Percentiles rank a stretch among this genome's conserved stretches.
Evolutionary conservation across 257 asterid genomes (phyloP).

Genomic region (Gentiana dahurica): DNA sequence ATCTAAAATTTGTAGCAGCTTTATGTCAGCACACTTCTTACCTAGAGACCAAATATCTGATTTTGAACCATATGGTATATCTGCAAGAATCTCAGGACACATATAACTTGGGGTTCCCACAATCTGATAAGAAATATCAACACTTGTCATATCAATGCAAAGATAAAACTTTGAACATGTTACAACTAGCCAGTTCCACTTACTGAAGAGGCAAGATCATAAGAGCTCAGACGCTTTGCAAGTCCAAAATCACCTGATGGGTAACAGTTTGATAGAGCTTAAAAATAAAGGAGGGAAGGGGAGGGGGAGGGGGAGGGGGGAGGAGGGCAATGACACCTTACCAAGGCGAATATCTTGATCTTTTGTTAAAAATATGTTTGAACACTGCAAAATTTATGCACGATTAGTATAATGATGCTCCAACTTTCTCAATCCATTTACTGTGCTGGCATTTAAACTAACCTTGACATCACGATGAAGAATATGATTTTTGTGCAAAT

Average conservation of each 20-base stretch:
- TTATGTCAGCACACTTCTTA: constrained; percentile 13
- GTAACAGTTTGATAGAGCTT: not conserved
- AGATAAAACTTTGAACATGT: constrained; percentile 5
- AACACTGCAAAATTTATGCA: constrained; percentile 53
- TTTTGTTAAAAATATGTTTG: constrained; percentile 81
- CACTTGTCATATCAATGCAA: not conserved
- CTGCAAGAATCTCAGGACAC: constrained; percentile 98
- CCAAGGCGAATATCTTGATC: constrained; percentile 89
- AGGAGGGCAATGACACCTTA: constrained; percentile 15
- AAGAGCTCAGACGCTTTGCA: constrained; percentile 77
- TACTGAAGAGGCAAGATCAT: constrained; percentile 89
- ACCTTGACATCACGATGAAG: constrained; percentile 98
- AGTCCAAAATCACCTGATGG: constrained; percentile 88
- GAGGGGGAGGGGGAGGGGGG: not conserved
- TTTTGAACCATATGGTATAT: constrained; percentile 89
- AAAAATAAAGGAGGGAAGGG: not conserved
- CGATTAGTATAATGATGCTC: constrained; percentile 7
- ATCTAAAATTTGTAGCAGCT: no score
- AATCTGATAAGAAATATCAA: constrained; percentile 33
- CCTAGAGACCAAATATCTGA: constrained; percentile 96
- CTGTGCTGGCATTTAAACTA: constrained; percentile 13
- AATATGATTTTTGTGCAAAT: constrained; percentile 71
- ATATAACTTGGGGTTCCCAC: constrained; percentile 97
- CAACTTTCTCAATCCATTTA: constrained; percentile 6
- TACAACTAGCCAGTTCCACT: constrained; percentile 13